Evolutionary conservation across 495 filamentous ascomycete species (phyloP), one percentile per base, ranked within the genome.

Genomic region (Xylaria longipes): DNA sequence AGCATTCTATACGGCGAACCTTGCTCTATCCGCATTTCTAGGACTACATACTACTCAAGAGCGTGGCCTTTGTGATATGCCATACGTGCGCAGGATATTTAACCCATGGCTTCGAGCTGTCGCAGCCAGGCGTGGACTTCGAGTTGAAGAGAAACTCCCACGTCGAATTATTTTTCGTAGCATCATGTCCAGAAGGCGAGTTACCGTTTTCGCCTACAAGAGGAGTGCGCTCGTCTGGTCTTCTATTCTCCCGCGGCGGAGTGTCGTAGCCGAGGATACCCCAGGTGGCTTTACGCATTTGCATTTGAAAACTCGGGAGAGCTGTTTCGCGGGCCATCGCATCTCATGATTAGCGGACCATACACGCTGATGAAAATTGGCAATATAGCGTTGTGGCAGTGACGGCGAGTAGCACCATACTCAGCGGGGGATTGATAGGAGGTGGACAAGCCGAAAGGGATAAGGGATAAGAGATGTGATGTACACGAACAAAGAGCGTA

Each of bases 21-120:
- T 31, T 50, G 29, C 15, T 15, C 8, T 54, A 39, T 57, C 5
- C 29, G 15, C 14, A 37, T 63, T 20, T 15, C 17, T 3, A 29
- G 29, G 33, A 37, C 12, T 79, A 82, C 84, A 58, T 81, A 85
- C 84, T 88, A 77, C 87, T 89, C 63, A 85, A 66, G 57, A 90
- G 79, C 17, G 88, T 86, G 43, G 85, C 73, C 76, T 87, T 88
- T 73, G 78, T 80, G 70, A 87, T 81, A 45, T 88, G 82, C 80
- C 83, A 86, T 11, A 76, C 65, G 54, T 83, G 82, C 68, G 85
- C 82, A 20, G 91, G 90, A 81, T 85, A 90, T 65, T 83, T 82
- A 57, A 90, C 83, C 80, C 88, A 89, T 64, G 78, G 78, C 58
- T 86, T 87, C 14, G 80, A 73, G 73, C 80, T 84, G 63, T 86